Percentiles rank a stretch among this genome's conserved stretches.
Conservation (phyloP, 257 asterid genomes). For the Lycium ferocissimum region DNA sequence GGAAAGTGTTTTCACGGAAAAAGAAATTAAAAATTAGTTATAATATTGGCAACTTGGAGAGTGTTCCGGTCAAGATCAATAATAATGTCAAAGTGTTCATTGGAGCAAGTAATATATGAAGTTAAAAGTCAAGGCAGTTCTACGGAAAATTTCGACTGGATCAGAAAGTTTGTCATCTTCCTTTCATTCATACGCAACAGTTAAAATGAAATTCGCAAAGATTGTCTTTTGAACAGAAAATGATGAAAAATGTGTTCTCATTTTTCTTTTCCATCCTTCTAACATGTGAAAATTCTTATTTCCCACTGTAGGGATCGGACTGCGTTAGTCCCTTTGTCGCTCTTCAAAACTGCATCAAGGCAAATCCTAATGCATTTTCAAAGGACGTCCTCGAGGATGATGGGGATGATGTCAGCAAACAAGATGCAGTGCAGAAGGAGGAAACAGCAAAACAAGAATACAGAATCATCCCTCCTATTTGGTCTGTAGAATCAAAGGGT, state of each 20-base stretch:
- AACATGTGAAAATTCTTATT: background rate
- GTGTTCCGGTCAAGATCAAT: background rate
- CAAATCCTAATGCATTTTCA: constrained; percentile 81
- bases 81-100: background rate
- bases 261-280: background rate
- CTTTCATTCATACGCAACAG: background rate
- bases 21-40: background rate
- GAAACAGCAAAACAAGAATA: constrained; percentile 52
- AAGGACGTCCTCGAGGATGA: constrained; percentile 61
- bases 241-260: too few species aligned
- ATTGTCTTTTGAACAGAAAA: background rate
- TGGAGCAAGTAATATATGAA: background rate
- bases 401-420: constrained; percentile 35
- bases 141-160: background rate
- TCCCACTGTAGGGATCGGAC: constrained; percentile 60
- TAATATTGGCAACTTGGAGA: background rate
- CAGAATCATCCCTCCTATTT: constrained; percentile 67
- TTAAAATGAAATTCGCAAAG: background rate
- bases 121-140: background rate
- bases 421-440: constrained; percentile 26
- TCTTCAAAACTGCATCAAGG: constrained; percentile 83
- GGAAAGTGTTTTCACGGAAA: background rate
- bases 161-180: background rate
- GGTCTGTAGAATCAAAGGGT: constrained; percentile 63
- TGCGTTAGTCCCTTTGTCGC: constrained; percentile 85